Evolutionary conservation across 106 monocot species (phyloP), one percentile per base, ranked within the genome.

Genomic region (Xerophyta viscosa): DNA sequence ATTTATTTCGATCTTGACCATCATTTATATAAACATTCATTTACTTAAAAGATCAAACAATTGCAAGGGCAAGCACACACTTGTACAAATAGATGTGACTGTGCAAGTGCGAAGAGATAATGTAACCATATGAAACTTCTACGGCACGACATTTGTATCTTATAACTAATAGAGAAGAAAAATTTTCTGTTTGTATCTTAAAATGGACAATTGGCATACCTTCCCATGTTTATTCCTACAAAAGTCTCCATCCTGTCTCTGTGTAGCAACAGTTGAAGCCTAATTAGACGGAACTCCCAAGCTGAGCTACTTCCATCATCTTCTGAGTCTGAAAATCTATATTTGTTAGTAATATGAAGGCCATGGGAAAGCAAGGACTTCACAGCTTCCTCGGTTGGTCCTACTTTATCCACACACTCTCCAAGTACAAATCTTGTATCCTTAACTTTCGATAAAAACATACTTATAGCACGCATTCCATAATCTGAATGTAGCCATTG

Each of bases 151-250:
- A n/a, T n/a, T n/a, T n/a, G n/a, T n/a, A n/a, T n/a, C n/a, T n/a
- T n/a, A n/a, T n/a, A 42, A 41, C 6, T 29, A n/a, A 8, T 6
- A 30, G 6, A 27, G 11, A 36, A 36, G 33, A 11, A 36, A 36
- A 6, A 36, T 5, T 11, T 36, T 36, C 33, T n/a, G n/a, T n/a
- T n/a, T n/a, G n/a, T n/a, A n/a, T n/a, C n/a, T n/a, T n/a, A n/a
- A 36, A 11, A 36, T 6, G n/a, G 17, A 44, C 6, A 54, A 19
- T 13, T 19, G 29, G 19, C 13, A 20, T 31, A 93, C 87, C 93
- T 88, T 61, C 93, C 93, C 93, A 88, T 94, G 55, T 88, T 94
- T 60, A 88, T 81, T 27, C 93, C 93, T 46, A 88, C 29, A 71
- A 88, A 94, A 13, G 88, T 94, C 45, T 94, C 93, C 66, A 94